phyloP scores from a whole-genome alignment of 805 yeast genomes.

The Candida berthetii region DNA sequence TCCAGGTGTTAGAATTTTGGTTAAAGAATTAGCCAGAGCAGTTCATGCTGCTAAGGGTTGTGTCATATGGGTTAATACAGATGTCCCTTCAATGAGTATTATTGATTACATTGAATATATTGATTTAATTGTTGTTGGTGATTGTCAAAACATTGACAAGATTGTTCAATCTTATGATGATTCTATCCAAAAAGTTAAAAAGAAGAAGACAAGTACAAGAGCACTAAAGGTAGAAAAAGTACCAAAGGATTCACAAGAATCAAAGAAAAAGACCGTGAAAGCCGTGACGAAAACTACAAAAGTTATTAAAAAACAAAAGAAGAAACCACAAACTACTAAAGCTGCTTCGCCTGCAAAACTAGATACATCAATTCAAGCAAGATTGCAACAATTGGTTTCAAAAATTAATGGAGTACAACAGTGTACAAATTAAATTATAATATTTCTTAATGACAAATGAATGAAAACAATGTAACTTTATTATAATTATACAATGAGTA shows the following conservation, averaged over 20 bases:
- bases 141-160: conserved; percentile 51
- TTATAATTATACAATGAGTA: not conserved
- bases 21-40: conserved; percentile 51
- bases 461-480: not conserved
- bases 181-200: not conserved
- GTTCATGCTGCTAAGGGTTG: conserved; percentile 53
- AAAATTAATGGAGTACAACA: conserved; percentile 12
- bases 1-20: conserved; percentile 61
- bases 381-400: conserved; percentile 15
- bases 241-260: not conserved
- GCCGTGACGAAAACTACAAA: not conserved
- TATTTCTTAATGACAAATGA: not conserved
- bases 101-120: conserved; percentile 44
- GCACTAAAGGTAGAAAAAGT: not conserved
- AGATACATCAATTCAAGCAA: conserved; percentile 14
- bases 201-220: not conserved
- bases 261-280: not conserved
- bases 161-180: conserved; percentile 20
- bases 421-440: conserved; percentile 7
- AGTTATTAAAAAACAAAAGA: not conserved
- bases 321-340: too few relatives aligned
- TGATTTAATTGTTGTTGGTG: conserved; percentile 58
- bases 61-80: conserved; percentile 56
- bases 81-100: conserved; percentile 44
- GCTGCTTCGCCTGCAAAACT: too few relatives aligned